phyloP scores from a whole-genome alignment of 371 early-diverging fungal genomes.

The Syncephalis fuscata region DNA sequence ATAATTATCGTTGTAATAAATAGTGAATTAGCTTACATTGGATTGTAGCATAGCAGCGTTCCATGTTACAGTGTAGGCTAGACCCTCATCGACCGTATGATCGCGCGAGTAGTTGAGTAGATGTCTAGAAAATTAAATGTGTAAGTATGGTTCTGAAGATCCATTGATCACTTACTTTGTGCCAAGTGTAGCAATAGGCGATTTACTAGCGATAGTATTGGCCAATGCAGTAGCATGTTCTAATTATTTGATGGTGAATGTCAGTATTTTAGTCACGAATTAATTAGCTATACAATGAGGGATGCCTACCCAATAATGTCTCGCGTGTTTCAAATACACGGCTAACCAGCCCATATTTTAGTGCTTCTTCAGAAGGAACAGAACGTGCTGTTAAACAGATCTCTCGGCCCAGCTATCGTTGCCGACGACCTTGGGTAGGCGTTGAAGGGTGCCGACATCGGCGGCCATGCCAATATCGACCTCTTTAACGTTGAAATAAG shows the following conservation, averaged over 20 bases:
- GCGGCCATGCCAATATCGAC: conserved; percentile 86
- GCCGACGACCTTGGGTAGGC: conserved; percentile 86
- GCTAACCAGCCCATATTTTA: conserved; percentile 62
- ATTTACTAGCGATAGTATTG: conserved; percentile 63
- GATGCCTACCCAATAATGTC: conserved; percentile 21
- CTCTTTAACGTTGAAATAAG: conserved; percentile 77
- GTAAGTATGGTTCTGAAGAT: not conserved
- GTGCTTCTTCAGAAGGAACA: conserved; percentile 61
- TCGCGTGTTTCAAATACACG: conserved; percentile 37
- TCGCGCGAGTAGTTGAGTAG: conserved; percentile 79
- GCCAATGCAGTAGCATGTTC: conserved; percentile 57
- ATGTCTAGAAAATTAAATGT: too few relatives aligned
- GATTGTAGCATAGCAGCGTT: conserved; percentile 67
- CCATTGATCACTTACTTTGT: conserved; percentile 46
- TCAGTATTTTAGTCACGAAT: too few relatives aligned
- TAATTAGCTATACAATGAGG: not conserved
- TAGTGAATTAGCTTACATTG: conserved; percentile 19
- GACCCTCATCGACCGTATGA: conserved; percentile 74
- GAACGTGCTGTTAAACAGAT: conserved; percentile 70
- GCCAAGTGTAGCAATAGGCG: conserved; percentile 73
- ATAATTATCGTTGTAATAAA: not conserved
- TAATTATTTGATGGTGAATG: not conserved
- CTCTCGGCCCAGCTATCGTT: conserved; percentile 81
- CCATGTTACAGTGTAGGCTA: conserved; percentile 81
- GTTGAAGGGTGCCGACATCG: conserved; percentile 75